These are phyloP conservation scores for Scheffersomyces segobiensis DNA, from an alignment of 1,139 yeast species.

Conservation along the genomic window DNA sequence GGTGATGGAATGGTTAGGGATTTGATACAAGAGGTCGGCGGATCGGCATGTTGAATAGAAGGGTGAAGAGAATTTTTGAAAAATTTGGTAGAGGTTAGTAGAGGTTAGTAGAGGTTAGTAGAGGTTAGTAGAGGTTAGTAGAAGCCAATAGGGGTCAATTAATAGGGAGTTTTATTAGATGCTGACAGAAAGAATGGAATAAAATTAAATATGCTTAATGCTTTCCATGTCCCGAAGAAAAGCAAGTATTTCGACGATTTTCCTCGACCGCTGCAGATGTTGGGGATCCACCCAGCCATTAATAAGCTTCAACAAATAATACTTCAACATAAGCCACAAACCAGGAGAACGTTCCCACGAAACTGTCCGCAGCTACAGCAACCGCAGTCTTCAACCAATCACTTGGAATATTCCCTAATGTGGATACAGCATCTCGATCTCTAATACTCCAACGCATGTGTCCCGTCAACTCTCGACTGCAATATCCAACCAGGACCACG, in stretches of 20 bases:
- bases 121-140: too few relatives aligned
- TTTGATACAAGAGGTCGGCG: not conserved
- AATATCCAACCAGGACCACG: not conserved
- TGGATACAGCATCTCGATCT: not conserved
- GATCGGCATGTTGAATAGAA: not conserved
- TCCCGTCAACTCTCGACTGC: not conserved
- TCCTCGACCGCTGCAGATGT: too few relatives aligned
- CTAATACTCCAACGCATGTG: not conserved
- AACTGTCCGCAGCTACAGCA: not conserved
- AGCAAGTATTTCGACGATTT: too few relatives aligned
- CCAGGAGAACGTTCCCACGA: not conserved
- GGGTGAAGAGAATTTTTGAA: not conserved
- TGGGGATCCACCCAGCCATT: too few relatives aligned
- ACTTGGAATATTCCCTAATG: not conserved
- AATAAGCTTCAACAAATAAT: not conserved
- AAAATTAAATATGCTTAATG: too few relatives aligned
- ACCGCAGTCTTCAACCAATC: not conserved
- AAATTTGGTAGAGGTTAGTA: too few relatives aligned
- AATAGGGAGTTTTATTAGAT: too few relatives aligned
- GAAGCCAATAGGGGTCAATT: too few relatives aligned
- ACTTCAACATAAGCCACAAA: not conserved
- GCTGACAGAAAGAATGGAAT: too few relatives aligned
- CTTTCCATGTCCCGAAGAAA: too few relatives aligned
- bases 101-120: too few relatives aligned
- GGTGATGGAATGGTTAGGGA: not conserved